Percentiles rank a stretch among this genome's conserved stretches.
phyloP scores from a whole-genome alignment of 208 protist genomes.

The Trichomonas gallinae region DNA sequence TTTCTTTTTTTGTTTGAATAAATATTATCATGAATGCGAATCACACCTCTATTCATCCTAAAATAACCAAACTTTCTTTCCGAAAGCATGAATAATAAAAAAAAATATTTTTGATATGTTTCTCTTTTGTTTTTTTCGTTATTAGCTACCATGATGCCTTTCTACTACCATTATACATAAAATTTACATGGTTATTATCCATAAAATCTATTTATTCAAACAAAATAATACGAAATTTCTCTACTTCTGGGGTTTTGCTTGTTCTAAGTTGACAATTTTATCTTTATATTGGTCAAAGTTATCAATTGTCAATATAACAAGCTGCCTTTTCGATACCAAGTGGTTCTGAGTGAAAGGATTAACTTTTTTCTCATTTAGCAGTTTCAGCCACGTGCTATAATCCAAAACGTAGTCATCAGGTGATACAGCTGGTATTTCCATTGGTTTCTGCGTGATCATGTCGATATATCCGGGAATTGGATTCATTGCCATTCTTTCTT shows the following conservation, averaged over 20 bases:
- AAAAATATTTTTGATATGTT: too few species aligned
- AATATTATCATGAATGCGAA: too few species aligned
- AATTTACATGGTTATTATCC: too few species aligned
- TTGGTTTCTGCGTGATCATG: not conserved
- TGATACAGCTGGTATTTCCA: not conserved
- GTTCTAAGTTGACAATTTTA: not conserved
- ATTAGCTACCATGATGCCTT: too few species aligned
- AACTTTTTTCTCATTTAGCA: not conserved
- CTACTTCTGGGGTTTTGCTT: not conserved
- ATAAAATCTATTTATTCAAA: too few species aligned
- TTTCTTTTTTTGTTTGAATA: not conserved
- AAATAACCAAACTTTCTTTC: too few species aligned
- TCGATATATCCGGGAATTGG: not conserved
- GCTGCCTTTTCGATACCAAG: not conserved
- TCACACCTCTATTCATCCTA: too few species aligned
- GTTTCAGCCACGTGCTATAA: not conserved
- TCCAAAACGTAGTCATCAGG: not conserved
- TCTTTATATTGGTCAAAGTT: not conserved
- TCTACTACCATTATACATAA: too few species aligned
- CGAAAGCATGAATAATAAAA: too few species aligned
- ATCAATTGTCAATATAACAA: slow-evolving; percentile 2
- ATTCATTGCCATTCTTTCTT: not conserved
- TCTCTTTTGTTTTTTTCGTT: too few species aligned
- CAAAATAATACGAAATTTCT: too few species aligned
- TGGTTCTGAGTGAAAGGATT: slow-evolving; percentile 8